Evolutionary conservation across 2,329 filamentous ascomycete species (phyloP).

Genomic region (Fusarium newnesense): DNA sequence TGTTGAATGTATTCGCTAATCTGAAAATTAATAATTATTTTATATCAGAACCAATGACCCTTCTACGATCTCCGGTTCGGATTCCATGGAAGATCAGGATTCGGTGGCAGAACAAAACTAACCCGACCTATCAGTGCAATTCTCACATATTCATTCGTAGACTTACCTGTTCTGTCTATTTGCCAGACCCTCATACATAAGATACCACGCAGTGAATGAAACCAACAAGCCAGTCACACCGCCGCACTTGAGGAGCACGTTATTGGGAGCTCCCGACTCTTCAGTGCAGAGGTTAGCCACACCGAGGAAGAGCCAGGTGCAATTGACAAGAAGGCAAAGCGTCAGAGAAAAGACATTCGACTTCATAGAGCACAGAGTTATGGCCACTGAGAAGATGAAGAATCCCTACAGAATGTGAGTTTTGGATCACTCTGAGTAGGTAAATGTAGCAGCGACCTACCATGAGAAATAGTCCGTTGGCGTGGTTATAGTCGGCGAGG

Average conservation of each 20-base stretch:
- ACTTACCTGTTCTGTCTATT: constrained; percentile 13
- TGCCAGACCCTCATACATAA: constrained; percentile 14
- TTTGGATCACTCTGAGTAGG: no score
- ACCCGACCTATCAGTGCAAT: accelerated
- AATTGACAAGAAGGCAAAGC: constrained; percentile 6
- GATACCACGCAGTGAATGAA: constrained; percentile 11
- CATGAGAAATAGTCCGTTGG: constrained; percentile 9
- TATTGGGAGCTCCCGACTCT: neutral
- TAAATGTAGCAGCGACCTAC: accelerated
- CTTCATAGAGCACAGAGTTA: constrained; percentile 7
- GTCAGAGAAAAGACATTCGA: constrained; percentile 18
- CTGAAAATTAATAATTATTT: neutral
- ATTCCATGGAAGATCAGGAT: constrained; percentile 13
- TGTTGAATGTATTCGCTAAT: no score
- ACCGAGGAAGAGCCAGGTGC: constrained; percentile 4
- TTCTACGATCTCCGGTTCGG: neutral
- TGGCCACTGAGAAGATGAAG: constrained; percentile 12
- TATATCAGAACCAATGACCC: accelerated
- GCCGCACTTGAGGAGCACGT: constrained; percentile 1
- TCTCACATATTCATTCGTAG: accelerated
- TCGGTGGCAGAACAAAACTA: constrained; percentile 1
- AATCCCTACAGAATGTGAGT: neutral
- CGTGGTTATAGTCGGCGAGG: constrained; percentile 5
- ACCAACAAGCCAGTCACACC: constrained; percentile 6
- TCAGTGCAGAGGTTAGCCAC: constrained; percentile 6